Base-by-base conservation (phyloP, 176 grass and related monocot species). In the Triticum urartu region DNA sequence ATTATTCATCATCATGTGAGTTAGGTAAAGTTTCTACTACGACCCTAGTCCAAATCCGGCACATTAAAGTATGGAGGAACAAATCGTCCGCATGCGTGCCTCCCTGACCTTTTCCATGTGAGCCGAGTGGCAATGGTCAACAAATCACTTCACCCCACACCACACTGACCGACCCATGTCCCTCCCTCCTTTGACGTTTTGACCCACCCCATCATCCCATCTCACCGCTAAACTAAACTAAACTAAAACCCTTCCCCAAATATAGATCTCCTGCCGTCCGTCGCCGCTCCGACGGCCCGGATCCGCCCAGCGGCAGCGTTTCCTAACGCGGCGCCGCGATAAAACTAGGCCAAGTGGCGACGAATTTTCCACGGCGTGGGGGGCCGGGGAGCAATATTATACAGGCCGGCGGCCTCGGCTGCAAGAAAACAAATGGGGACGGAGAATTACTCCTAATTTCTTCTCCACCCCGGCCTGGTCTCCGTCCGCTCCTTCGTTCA, bases 101-200 rank as follows among this genome's bases (percentile, higher is more conserved):
- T 1, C n/a, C 77, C 66, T 34, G 70, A 61, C 70, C 73, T 64
- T 81, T 90, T 39, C 89, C 79, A 78, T 83, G 84, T 83, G 89
- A 72, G n/a, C 72, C 18, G 14, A 17, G 54, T 0, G 78, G 88
- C 84, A 78, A 64, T 58, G 61, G 89, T 86, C 89, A 82, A 87
- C 79, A 86, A 72, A 38, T 38, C 36, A 8, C 7, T 7, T 15
- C 45, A 50, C 48, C 1, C 47, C 12, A 17, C 50, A 52, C 48
- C 52, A 63, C 65, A 56, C 79, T 75, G 71, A 68, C 79, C 52
- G 72, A 90, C 89, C 28, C 89, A 35, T 87, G 89, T 83, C 84
- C 77, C 72, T 52, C 48, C 48, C 48, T 59, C 18, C 56, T 59
- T 90, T 86, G 84, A 90, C 89, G 70, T 83, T 79, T 86, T 90